Evolutionary conservation across 225 moss, liverwort and hornwort species (phyloP).

Genomic region (Marchantia paleacea): DNA sequence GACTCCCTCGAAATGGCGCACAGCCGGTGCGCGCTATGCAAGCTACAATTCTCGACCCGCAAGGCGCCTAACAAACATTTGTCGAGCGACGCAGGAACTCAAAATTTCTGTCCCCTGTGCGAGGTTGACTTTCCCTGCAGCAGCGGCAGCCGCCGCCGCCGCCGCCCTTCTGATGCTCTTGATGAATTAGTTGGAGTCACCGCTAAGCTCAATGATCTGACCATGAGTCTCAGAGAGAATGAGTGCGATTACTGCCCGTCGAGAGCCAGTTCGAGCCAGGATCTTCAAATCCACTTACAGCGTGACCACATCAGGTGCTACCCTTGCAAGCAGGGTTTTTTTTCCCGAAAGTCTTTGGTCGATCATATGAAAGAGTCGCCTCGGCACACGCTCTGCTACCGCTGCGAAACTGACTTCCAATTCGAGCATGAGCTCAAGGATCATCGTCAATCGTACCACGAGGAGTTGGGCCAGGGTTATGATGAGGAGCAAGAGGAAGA

Average conservation of each 20-base stretch:
- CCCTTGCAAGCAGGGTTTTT: slow-evolving; percentile 22
- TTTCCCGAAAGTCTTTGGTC: not conserved
- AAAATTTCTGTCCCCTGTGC: too few relatives aligned
- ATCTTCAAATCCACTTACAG: slow-evolving; percentile 16
- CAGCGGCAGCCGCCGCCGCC: too few relatives aligned
- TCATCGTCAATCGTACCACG: slow-evolving; percentile 15
- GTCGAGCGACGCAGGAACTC: too few relatives aligned
- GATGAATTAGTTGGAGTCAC: too few relatives aligned
- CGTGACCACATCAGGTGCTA: slow-evolving; percentile 19
- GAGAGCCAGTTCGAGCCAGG: not conserved
- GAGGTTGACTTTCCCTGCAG: too few relatives aligned
- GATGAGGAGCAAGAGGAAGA: not conserved
- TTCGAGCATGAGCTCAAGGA: not conserved
- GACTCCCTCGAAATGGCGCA: too few relatives aligned
- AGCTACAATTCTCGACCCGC: too few relatives aligned
- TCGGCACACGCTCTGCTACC: slow-evolving; percentile 5
- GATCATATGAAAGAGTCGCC: slow-evolving; percentile 10
- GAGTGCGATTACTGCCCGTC: slow-evolving; percentile 7
- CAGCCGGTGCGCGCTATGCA: too few relatives aligned
- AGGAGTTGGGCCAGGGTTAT: not conserved
- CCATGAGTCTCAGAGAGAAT: not conserved
- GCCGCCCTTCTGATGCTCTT: too few relatives aligned
- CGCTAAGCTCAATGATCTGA: not conserved
- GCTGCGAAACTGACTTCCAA: slow-evolving; percentile 21
- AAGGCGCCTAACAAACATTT: too few relatives aligned